Conservation (phyloP, 352 stramenopile genomes). For the Phytophthora capsici region DNA sequence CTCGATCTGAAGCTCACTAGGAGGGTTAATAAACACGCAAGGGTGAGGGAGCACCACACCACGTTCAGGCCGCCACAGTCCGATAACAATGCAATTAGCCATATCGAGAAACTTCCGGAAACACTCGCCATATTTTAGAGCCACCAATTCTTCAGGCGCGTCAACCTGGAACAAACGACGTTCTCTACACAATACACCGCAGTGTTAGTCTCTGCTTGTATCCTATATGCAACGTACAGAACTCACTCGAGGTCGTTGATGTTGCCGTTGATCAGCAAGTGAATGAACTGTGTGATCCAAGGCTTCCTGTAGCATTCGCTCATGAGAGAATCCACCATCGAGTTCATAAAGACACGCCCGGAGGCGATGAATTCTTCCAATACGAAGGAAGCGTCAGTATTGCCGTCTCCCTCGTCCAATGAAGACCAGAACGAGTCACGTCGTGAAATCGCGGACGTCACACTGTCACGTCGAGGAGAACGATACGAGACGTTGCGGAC, state of each 20-base stretch:
- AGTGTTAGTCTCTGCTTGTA: no score
- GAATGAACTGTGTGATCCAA: constrained; percentile 74
- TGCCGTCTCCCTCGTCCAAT: constrained; percentile 43
- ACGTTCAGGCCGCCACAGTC: constrained; percentile 64
- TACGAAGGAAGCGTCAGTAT: constrained; percentile 51
- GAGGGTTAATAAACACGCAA: constrained; percentile 72
- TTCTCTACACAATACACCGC: constrained; percentile 33
- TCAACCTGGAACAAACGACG: constrained; percentile 75
- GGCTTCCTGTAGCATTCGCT: constrained; percentile 83
- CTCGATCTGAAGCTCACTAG: constrained; percentile 62
- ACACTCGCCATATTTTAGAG: constrained; percentile 58
- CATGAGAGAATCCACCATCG: constrained; percentile 73
- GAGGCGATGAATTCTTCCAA: constrained; percentile 80
- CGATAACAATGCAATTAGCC: constrained; percentile 66
- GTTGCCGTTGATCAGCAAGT: constrained; percentile 68
- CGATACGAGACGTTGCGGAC: constrained; percentile 55
- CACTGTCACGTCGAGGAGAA: constrained; percentile 41
- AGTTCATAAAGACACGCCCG: constrained; percentile 78
- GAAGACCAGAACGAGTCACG: constrained; percentile 52
- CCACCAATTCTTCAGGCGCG: constrained; percentile 53
- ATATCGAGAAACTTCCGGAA: constrained; percentile 80
- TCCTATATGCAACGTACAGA: constrained; percentile 4
- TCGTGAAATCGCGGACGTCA: constrained; percentile 16
- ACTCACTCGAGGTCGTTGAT: constrained; percentile 65
- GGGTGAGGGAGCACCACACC: constrained; percentile 63